Percentiles rank a stretch among this genome's conserved stretches.
Conservation (phyloP, 345 rosid species). For the Eucalyptus curtisii region DNA sequence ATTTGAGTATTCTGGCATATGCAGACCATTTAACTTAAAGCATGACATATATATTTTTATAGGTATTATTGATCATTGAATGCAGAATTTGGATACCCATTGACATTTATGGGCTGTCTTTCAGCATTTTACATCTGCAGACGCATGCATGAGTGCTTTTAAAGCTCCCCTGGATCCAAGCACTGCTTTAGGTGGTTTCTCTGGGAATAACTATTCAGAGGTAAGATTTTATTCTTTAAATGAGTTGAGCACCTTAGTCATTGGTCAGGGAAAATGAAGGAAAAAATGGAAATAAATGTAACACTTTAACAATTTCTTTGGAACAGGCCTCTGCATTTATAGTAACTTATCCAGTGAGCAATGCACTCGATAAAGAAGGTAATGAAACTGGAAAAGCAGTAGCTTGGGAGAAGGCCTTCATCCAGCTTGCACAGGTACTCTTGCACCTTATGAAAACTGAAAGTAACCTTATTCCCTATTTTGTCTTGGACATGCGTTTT, state of each 20-base stretch:
- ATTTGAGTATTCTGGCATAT: neutral
- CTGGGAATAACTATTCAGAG: slow-evolving; percentile 80
- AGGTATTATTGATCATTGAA: neutral
- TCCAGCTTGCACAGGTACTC: slow-evolving; percentile 74
- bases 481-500: neutral
- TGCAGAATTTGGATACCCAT: neutral
- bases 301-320: slow-evolving; percentile 4
- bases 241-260: neutral
- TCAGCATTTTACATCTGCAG: slow-evolving; percentile 91
- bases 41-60: neutral
- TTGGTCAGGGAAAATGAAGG: neutral
- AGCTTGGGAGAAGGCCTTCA: slow-evolving; percentile 97
- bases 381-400: slow-evolving; percentile 62
- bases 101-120: slow-evolving; percentile 1
- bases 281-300: neutral
- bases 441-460: neutral
- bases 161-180: slow-evolving; percentile 97
- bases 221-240: slow-evolving; percentile 18
- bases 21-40: neutral
- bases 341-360: slow-evolving; percentile 92
- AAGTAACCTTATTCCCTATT: neutral
- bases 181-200: slow-evolving; percentile 87
- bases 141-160: slow-evolving; percentile 83
- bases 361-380: slow-evolving; percentile 48
- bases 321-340: slow-evolving; percentile 92